phyloP scores from a whole-genome alignment of 1,284 basidiomycete genomes.

The Golubevia sp. region DNA sequence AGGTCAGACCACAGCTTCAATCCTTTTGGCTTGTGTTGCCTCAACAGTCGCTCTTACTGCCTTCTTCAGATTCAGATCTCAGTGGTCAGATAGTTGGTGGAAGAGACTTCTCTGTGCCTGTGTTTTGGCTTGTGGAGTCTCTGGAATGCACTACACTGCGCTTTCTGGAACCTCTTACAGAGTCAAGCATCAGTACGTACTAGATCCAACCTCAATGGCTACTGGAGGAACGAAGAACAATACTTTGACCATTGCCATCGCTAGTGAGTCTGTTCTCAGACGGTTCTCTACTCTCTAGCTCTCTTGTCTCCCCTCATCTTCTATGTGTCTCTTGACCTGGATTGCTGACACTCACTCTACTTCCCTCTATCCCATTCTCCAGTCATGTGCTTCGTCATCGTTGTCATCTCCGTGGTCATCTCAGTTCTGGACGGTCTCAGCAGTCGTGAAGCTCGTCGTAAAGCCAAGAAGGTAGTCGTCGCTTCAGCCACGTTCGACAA shows the following conservation, averaged over 20 bases:
- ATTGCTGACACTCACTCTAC: too few species aligned
- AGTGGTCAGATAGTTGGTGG: slow-evolving; percentile 66
- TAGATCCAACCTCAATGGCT: slow-evolving; percentile 25
- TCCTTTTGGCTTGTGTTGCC: slow-evolving; percentile 64
- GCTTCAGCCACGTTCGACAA: slow-evolving; percentile 65
- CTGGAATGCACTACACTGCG: slow-evolving; percentile 66
- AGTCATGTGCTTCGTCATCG: slow-evolving; percentile 65
- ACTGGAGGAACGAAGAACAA: slow-evolving; percentile 44
- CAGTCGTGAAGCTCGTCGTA: slow-evolving; percentile 61
- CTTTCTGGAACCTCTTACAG: slow-evolving; percentile 64
- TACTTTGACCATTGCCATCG: slow-evolving; percentile 61
- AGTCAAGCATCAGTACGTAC: slow-evolving; percentile 41
- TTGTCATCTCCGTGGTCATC: slow-evolving; percentile 63
- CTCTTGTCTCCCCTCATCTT: too few species aligned
- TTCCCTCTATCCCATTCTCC: slow-evolving; percentile 63
- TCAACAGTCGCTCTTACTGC: slow-evolving; percentile 63
- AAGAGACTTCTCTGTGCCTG: slow-evolving; percentile 63
- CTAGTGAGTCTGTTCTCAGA: not conserved
- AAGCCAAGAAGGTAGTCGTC: slow-evolving; percentile 65
- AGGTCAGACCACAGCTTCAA: slow-evolving; percentile 63
- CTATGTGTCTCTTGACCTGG: slow-evolving; percentile 6
- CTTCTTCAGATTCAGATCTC: slow-evolving; percentile 65
- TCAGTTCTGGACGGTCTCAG: slow-evolving; percentile 62
- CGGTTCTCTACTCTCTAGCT: not conserved
- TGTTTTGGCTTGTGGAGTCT: slow-evolving; percentile 64